A percentile compares a stretch with the other conserved stretches of the same genome.
Evolutionary conservation across 805 yeast genomes (phyloP).

Genomic region (Saccharomycopsis oosterbeekiorum): DNA sequence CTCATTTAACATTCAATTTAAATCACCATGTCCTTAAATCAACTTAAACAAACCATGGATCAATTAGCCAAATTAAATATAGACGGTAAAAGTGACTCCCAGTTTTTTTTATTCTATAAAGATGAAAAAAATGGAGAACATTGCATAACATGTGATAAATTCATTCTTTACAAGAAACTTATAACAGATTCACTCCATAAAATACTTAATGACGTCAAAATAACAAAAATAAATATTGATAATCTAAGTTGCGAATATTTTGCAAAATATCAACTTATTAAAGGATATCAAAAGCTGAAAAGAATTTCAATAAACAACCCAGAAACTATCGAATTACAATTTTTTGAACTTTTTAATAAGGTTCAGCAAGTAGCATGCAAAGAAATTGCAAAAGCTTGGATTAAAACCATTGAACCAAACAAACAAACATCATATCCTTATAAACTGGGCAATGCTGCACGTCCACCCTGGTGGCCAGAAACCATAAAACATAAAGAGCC

Average conservation of each 20-base stretch:
- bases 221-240: neutral
- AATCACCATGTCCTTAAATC: neutral
- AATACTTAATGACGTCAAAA: neutral
- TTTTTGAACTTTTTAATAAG: slow-evolving; percentile 6
- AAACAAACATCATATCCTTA: slow-evolving; percentile 60
- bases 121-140: neutral
- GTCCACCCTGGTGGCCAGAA: slow-evolving; percentile 68
- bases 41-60: neutral
- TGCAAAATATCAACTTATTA: neutral
- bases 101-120: neutral
- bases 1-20: too few species aligned
- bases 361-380: slow-evolving; percentile 49
- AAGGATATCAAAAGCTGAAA: slow-evolving; percentile 1
- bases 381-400: slow-evolving; percentile 56
- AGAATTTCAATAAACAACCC: slow-evolving; percentile 7
- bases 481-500: slow-evolving; percentile 57
- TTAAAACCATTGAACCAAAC: slow-evolving; percentile 51
- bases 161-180: neutral
- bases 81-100: neutral
- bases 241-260: neutral
- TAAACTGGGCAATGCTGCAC: slow-evolving; percentile 36
- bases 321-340: slow-evolving; percentile 6
- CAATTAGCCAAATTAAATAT: neutral
- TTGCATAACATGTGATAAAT: neutral
- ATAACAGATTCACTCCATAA: neutral